Base-by-base conservation (phyloP, 768 basidiomycete species). In the Dendrothele bispora region DNA sequence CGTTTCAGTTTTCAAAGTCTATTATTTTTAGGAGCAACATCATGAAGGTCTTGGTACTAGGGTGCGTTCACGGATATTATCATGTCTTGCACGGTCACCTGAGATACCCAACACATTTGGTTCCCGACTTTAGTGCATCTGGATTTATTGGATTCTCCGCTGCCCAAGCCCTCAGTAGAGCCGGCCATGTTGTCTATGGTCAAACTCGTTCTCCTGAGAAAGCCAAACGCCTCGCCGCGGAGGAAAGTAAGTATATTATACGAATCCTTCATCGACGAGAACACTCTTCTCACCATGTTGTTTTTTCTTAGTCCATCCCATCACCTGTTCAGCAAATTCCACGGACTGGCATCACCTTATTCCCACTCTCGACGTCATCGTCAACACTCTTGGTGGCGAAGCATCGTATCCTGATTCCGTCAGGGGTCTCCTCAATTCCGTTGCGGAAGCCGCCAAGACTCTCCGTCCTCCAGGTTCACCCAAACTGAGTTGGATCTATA, bases 171-270 rank as follows among this genome's bases (percentile, higher is more conserved):
- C 65, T 77, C 27, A 61, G 67, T 7, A 71, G 75, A 24, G 70
- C 67, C 0, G 77, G 77, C 0, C 74, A 78, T 44, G 63, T 66
- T 17, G 77, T 77, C 1, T 75, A 73, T 45, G 75, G 75, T 15
- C 54, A 65, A 25, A 74, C 74, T 0, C 70, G 77, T 34, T 72
- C 71, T 0, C 38, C 47, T 8, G 54, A 38, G 2, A 73, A 72
- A 39, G 67, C 59, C 0, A 66, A 63, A 25, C 40, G 45, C 28
- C 62, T 78, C 1, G 61, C 64, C 1, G 60, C 59, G 6, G 68
- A 74, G 51, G 77, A 78, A 59, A 74, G 71, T 72, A 39, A 39
- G 64, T 55, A n/a, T n/a, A n/a, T n/a, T n/a, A n/a, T n/a, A n/a
- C n/a, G n/a, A n/a, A n/a, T n/a, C n/a, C n/a, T n/a, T n/a, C n/a